A percentile compares a stretch with the other conserved stretches of the same genome.
These are phyloP conservation scores for Eragrostis nindensis DNA, from an alignment of 176 grass and related monocot species.

Conservation along the genomic window DNA sequence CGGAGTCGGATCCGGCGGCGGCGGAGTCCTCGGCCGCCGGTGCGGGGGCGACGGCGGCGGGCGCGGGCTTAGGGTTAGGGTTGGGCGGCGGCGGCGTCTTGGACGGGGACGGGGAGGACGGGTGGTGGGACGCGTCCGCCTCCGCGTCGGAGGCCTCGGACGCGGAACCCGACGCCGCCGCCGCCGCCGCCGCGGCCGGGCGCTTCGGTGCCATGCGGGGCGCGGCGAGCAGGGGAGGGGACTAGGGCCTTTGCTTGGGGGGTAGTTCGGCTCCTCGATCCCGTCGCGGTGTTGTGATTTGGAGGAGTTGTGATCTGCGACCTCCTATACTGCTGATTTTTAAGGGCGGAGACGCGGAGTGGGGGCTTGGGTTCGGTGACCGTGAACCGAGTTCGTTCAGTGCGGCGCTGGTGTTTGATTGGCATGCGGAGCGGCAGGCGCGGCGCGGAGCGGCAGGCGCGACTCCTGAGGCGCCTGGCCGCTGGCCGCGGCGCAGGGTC, in stretches of 20 bases:
- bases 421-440: conserved; percentile 12
- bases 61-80: conserved; percentile 39
- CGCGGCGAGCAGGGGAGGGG: not conserved
- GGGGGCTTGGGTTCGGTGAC: not conserved
- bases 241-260: not conserved
- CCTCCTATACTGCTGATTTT: conserved; percentile 19
- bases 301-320: conserved; percentile 22
- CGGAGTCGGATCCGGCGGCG: conserved; percentile 51
- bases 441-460: too few species aligned
- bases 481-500: not conserved
- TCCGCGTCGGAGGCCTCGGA: conserved; percentile 54
- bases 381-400: not conserved
- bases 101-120: conserved; percentile 38
- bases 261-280: conserved; percentile 14
- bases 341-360: not conserved
- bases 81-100: conserved; percentile 51
- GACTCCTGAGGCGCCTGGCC: not conserved
- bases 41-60: conserved; percentile 3
- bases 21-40: conserved; percentile 24
- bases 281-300: conserved; percentile 14
- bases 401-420: conserved; percentile 23
- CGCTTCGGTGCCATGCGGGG: conserved; percentile 64
- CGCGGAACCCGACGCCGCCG: conserved; percentile 36
- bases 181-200: conserved; percentile 12
- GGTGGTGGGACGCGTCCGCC: not conserved